Percentiles rank a stretch among this genome's conserved stretches.
phyloP scores from a whole-genome alignment of 75 land plant species.

The Sequoia sempervirens region DNA sequence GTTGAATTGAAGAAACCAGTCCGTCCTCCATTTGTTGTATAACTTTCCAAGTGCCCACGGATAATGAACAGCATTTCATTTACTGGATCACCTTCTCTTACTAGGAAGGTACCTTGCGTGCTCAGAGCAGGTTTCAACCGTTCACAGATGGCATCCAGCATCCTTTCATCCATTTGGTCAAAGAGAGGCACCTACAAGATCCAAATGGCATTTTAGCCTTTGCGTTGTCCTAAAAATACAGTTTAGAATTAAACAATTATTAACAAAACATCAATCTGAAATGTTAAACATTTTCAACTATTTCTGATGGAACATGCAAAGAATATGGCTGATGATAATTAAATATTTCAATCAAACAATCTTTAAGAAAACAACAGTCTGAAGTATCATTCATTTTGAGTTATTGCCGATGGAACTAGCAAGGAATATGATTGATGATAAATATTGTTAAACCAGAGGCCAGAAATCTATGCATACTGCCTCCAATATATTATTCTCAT shows the following conservation, averaged over 20 bases:
- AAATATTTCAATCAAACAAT: background rate
- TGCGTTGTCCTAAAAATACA: background rate
- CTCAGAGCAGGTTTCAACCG: conserved; percentile 66
- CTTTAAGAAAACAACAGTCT: background rate
- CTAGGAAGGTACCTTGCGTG: conserved; percentile 61
- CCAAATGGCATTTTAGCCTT: background rate
- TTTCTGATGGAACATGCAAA: background rate
- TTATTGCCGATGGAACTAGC: background rate
- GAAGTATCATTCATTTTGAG: background rate
- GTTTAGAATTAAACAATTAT: background rate
- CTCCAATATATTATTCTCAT: background rate
- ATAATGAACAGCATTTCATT: conserved; percentile 85
- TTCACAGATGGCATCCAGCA: conserved; percentile 90
- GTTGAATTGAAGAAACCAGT: conserved; percentile 70
- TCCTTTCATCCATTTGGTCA: conserved; percentile 77
- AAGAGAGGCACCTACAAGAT: conserved; percentile 74
- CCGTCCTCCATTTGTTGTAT: conserved; percentile 71
- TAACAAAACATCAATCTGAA: background rate
- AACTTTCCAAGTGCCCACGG: conserved; percentile 79
- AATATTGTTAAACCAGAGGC: background rate
- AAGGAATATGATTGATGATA: background rate
- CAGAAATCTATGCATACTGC: background rate
- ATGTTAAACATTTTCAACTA: background rate
- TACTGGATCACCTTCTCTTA: conserved; percentile 87
- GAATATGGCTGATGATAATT: background rate